These are phyloP conservation scores for Aspergillus transmontanensis DNA, from an alignment of 2,329 filamentous ascomycete genomes.

Conservation along the genomic window DNA sequence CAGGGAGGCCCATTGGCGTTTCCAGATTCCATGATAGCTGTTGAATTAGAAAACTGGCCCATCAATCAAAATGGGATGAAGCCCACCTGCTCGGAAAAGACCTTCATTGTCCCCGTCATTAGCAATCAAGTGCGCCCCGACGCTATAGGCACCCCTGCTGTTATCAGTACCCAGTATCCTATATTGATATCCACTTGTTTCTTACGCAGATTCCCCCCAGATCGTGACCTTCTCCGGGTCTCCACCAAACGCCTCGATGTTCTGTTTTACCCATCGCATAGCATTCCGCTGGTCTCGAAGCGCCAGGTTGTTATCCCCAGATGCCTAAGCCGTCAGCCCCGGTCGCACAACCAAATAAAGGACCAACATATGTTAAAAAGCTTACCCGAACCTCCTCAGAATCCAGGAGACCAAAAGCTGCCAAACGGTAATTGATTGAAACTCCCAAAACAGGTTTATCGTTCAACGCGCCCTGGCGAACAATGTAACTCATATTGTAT, in stretches of 20 bases:
- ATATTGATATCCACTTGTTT: background rate
- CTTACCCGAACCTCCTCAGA: conserved; percentile 33
- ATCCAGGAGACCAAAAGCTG: conserved; percentile 36
- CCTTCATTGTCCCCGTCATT: conserved; percentile 34
- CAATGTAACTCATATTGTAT: conserved; percentile 37
- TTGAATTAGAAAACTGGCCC: background rate
- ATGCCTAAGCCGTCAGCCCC: conserved; percentile 17
- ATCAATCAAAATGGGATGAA: too few species aligned
- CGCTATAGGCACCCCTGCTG: conserved; percentile 34
- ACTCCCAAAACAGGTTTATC: conserved; percentile 32
- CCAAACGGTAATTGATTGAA: conserved; percentile 35
- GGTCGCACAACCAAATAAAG: background rate
- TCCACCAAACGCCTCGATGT: conserved; percentile 38
- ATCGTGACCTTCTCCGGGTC: conserved; percentile 37
- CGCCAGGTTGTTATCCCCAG: conserved; percentile 32
- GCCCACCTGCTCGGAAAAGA: conserved; percentile 32
- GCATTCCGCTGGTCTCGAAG: conserved; percentile 38
- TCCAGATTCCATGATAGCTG: conserved; percentile 37
- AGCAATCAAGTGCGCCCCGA: conserved; percentile 33
- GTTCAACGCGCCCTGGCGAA: conserved; percentile 30
- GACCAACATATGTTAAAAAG: background rate
- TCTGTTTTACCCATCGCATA: conserved; percentile 40
- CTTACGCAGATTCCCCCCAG: conserved; percentile 40
- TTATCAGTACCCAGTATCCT: background rate
- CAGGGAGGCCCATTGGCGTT: conserved; percentile 35